Base-by-base conservation (phyloP, 164 flowering plant genomes). In the Tetrastigma voinierianum region DNA sequence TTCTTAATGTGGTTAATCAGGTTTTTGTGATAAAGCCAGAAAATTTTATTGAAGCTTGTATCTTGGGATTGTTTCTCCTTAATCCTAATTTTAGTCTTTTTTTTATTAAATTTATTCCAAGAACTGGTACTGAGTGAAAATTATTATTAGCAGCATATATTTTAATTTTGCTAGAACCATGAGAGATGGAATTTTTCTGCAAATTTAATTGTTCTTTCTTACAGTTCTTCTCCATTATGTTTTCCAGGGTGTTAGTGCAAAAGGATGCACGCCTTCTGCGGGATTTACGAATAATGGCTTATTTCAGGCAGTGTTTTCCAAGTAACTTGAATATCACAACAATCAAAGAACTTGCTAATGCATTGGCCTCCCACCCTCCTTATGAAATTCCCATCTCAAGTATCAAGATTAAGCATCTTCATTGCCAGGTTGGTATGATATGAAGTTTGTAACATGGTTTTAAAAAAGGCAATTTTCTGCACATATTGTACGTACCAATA, bases 271-370 rank as follows among this genome's bases (percentile, higher is more conserved):
- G 76, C n/a, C 82, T 80, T 68, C 18, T 85, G 68, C 80, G 97
- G 32, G 98, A 96, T 66, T 43, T 81, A 20, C 77, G 87, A 61
- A 72, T 89, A 59, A 82, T 83, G 82, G 91, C 87, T 60, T 96
- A 91, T 74, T 96, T 96, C 81, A 86, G 88, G 72, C 99, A 89
- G 73, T 90, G 95, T 79, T 80, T 96, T 71, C 82, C 90, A 0
- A 78, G 81, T 66, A 72, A 81, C 55, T n/a, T 65, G 73, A 67
- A 66, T 59, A 76, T 91, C 67, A 74, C 80, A 56, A 86, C 90
- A 59, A 80, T 81, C 64, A 88, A 87, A 79, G 91, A 93, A 72
- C 91, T 93, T 71, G 91, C 96, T 18, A 80, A 67, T 71, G 95
- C 93, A 25, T 77, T 96, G 72, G 84, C 93, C 67, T 83, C 95